A percentile compares a stretch with the other conserved stretches of the same genome.
Conservation (phyloP, 306 rosid genomes). For the peach (Prunus persica) region DNA sequence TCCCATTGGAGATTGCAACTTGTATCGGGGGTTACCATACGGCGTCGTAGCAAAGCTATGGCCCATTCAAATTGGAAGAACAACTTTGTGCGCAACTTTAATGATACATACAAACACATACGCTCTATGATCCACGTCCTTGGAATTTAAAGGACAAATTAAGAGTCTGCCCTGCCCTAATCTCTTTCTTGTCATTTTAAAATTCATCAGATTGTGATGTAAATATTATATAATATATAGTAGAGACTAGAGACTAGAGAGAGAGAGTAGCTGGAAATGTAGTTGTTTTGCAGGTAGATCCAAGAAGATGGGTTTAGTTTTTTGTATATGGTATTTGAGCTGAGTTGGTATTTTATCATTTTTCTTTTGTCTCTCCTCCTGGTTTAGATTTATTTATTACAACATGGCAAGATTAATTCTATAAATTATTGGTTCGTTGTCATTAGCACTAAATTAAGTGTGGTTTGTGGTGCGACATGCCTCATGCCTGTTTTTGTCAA, state of each 20-base stretch:
- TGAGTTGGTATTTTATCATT: not conserved
- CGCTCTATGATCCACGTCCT: slow-evolving; percentile 11
- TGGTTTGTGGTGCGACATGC: not conserved
- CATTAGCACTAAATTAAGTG: not conserved
- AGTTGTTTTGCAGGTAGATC: not conserved
- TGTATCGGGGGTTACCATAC: not conserved
- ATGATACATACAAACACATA: not conserved
- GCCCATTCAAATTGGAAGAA: not conserved
- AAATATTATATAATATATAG: not conserved
- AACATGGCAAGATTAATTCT: not conserved
- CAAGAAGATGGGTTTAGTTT: not conserved
- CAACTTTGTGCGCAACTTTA: not conserved
- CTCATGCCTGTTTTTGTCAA: not conserved
- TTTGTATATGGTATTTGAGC: not conserved
- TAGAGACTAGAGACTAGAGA: not conserved
- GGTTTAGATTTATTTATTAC: not conserved
- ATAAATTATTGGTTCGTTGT: not conserved
- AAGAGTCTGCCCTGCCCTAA: not conserved
- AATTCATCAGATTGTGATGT: not conserved
- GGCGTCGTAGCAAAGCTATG: not conserved
- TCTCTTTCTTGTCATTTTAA: not conserved
- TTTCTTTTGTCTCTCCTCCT: not conserved
- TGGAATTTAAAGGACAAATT: not conserved
- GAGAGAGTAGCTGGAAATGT: not conserved
- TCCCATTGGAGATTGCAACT: not conserved